Conservation (phyloP, 139 green algal genomes). For the Monoraphidium neglectum region DNA sequence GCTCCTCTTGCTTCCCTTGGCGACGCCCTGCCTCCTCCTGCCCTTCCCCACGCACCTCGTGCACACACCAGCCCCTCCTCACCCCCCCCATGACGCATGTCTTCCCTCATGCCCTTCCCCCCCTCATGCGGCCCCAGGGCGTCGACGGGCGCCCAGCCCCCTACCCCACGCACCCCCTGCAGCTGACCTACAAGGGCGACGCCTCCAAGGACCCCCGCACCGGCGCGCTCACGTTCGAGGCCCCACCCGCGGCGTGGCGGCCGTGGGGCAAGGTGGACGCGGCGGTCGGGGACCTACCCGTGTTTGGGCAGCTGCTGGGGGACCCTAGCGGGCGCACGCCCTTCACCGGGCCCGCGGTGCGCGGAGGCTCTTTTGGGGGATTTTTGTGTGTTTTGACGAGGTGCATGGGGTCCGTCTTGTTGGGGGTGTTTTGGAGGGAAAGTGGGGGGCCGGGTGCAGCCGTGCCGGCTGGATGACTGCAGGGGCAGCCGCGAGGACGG, state of each 20-base stretch:
- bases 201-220: conserved; percentile 3
- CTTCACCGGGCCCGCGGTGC: conserved; percentile 24
- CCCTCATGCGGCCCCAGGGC: background rate
- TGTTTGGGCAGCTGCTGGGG: conserved; percentile 33
- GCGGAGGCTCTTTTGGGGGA: no score
- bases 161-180: background rate
- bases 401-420: no score
- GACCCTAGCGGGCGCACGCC: conserved; percentile 11
- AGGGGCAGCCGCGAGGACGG: no score
- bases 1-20: no score
- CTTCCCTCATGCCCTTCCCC: background rate
- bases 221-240: conserved; percentile 14
- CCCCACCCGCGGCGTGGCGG: background rate
- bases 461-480: no score
- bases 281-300: conserved; percentile 26
- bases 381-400: no score
- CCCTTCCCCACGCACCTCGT: background rate
- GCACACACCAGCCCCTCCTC: background rate
- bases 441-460: no score
- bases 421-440: no score
- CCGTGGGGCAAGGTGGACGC: conserved; percentile 18
- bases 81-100: background rate
- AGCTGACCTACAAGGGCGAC: background rate
- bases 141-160: background rate
- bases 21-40: no score